phyloP scores from a whole-genome alignment of 2,329 filamentous ascomycete species.

The Emericellopsis cladophorae region DNA sequence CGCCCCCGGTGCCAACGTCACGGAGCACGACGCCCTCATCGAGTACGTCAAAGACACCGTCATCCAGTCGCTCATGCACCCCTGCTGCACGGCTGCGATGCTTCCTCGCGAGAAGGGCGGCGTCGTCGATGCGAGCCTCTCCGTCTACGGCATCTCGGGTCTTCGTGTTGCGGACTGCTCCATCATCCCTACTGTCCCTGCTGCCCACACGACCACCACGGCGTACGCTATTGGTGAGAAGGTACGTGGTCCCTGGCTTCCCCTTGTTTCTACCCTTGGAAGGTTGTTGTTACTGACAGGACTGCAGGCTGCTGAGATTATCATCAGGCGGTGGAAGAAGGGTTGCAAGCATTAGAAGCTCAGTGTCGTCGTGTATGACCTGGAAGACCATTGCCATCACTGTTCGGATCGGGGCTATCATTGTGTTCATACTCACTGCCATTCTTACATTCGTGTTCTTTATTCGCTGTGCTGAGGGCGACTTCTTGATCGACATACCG shows the following conservation, averaged over 20 bases:
- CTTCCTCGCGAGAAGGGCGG: constrained; percentile 22
- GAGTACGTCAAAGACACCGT: constrained; percentile 13
- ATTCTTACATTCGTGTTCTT: too few species aligned
- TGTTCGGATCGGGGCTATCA: too few species aligned
- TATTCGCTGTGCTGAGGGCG: too few species aligned
- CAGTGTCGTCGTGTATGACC: too few species aligned
- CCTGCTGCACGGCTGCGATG: constrained; percentile 30
- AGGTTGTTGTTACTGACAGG: constrained; percentile 2
- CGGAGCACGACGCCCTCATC: constrained; percentile 5
- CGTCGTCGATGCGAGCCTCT: constrained; percentile 18
- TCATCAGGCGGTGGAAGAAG: constrained; percentile 5
- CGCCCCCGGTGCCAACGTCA: constrained; percentile 12
- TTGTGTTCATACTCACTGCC: too few species aligned
- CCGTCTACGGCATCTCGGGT: constrained; percentile 17
- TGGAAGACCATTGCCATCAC: too few species aligned
- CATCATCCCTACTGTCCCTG: constrained; percentile 11
- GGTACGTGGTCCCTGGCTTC: constrained; percentile 3
- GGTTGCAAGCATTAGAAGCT: background rate
- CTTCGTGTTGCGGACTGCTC: constrained; percentile 17
- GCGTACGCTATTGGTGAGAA: constrained; percentile 42
- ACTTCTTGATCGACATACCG: too few species aligned
- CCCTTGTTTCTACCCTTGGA: background rate
- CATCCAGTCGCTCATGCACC: constrained; percentile 25
- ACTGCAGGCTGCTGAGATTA: constrained; percentile 7
- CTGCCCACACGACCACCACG: constrained; percentile 32